Percentiles rank a stretch among this genome's conserved stretches.
Evolutionary conservation across 2,329 filamentous ascomycete species (phyloP).

Genomic region (Pezicula carpinea): DNA sequence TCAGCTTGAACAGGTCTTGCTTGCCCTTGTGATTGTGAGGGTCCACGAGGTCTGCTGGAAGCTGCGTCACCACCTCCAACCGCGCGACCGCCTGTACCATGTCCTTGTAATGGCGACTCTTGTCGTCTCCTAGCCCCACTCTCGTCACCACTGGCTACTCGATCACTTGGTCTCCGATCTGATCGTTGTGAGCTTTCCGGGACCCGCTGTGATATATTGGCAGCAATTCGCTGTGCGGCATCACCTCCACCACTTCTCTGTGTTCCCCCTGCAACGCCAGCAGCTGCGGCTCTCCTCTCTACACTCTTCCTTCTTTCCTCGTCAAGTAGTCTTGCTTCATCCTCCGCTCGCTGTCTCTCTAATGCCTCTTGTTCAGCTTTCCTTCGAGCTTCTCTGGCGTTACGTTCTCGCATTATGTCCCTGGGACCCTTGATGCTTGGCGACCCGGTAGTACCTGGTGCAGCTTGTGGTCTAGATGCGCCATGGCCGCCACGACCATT

Average conservation of each 20-base stretch:
- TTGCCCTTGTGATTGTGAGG: slow-evolving; percentile 10
- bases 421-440: slow-evolving; percentile 72
- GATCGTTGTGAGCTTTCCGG: slow-evolving; percentile 27
- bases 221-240: slow-evolving; percentile 15
- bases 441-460: slow-evolving; percentile 44
- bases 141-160: slow-evolving; percentile 12
- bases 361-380: slow-evolving; percentile 43
- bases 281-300: slow-evolving; percentile 57
- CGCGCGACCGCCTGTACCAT: slow-evolving; percentile 21
- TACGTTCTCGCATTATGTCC: slow-evolving; percentile 86
- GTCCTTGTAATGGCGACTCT: slow-evolving; percentile 21
- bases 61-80: slow-evolving; percentile 22
- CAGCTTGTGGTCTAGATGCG: slow-evolving; percentile 38
- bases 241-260: slow-evolving; percentile 17
- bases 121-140: slow-evolving; percentile 3
- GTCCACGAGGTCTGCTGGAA: slow-evolving; percentile 24
- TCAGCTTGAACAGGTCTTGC: slow-evolving; percentile 20
- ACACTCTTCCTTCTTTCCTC: slow-evolving; percentile 49
- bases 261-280: slow-evolving; percentile 38
- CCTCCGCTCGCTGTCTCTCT: slow-evolving; percentile 44
- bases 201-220: slow-evolving; percentile 21
- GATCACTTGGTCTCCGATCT: slow-evolving; percentile 21
- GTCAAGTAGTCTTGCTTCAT: slow-evolving; percentile 49
- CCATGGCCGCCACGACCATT: slow-evolving; percentile 56
- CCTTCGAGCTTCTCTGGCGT: slow-evolving; percentile 69